phyloP scores from a whole-genome alignment of 108 stramenopile genomes.

The Discostella pseudostelligera region DNA sequence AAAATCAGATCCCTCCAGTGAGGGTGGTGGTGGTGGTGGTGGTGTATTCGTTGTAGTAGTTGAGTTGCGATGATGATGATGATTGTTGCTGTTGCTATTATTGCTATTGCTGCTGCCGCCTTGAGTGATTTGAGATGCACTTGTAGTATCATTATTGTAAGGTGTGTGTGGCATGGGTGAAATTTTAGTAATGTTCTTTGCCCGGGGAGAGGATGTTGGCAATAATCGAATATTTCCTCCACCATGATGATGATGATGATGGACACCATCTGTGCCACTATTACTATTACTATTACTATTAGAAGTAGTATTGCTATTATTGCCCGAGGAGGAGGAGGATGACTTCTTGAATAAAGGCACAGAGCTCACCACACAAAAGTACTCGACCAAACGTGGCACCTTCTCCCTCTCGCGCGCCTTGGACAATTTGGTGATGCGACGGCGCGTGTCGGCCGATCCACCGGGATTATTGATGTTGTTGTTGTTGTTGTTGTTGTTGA shows the following conservation, averaged over 20 bases:
- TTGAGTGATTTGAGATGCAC: no score
- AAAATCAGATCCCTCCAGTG: constrained; percentile 50
- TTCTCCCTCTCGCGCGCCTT: constrained; percentile 31
- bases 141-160: no score
- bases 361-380: constrained; percentile 73
- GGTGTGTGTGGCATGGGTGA: constrained; percentile 11
- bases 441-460: constrained; percentile 29
- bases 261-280: neutral
- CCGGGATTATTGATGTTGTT: constrained; percentile 1
- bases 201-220: neutral
- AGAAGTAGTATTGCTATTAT: neutral
- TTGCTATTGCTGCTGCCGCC: neutral
- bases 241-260: neutral
- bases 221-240: neutral
- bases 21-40: neutral
- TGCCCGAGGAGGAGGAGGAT: no score
- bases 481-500: neutral
- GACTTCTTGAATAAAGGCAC: no score
- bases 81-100: neutral
- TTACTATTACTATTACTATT: neutral
- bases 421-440: constrained; percentile 26
- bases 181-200: neutral
- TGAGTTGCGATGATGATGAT: neutral
- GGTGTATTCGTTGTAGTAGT: neutral
- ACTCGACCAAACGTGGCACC: constrained; percentile 69